phyloP scores from a whole-genome alignment of 176 grass and related monocot genomes.

The Chrysopogon serrulatus region DNA sequence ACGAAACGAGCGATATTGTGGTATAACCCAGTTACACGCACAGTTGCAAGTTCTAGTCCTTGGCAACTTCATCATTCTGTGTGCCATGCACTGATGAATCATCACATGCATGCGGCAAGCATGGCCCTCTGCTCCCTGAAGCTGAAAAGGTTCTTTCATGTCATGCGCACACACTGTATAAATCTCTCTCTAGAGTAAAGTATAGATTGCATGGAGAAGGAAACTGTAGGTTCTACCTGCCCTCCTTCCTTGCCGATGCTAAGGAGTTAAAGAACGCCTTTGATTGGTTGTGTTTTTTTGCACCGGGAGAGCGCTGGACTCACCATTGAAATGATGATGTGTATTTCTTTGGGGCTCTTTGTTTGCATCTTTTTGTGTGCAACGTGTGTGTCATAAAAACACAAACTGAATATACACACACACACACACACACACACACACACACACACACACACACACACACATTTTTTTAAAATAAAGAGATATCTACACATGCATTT shows the following conservation, averaged over 20 bases:
- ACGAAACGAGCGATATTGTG: not conserved
- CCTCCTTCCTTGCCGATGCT: constrained; percentile 28
- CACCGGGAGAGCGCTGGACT: not conserved
- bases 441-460: too few relatives aligned
- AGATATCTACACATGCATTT: not conserved
- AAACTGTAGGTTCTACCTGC: constrained; percentile 26
- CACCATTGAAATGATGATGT: not conserved
- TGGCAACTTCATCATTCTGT: not conserved
- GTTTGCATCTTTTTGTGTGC: constrained; percentile 30
- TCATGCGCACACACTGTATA: constrained; percentile 11
- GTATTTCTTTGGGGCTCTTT: not conserved
- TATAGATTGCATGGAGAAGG: constrained; percentile 17
- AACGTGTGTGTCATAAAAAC: not conserved
- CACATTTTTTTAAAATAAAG: not conserved
- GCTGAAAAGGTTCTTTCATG: constrained; percentile 27
- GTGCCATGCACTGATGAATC: not conserved
- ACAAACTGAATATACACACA: not conserved
- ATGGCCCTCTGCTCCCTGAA: not conserved
- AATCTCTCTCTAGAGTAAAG: not conserved
- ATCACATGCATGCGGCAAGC: not conserved
- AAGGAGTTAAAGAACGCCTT: constrained; percentile 19
- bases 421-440: too few relatives aligned
- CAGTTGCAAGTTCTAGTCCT: not conserved
- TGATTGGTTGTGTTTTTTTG: not conserved
- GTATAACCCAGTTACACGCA: not conserved